Percentiles rank a stretch among this genome's conserved stretches.
Evolutionary conservation across 2,329 filamentous ascomycete genomes (phyloP).

Genomic region (Diaporthe humulicola): DNA sequence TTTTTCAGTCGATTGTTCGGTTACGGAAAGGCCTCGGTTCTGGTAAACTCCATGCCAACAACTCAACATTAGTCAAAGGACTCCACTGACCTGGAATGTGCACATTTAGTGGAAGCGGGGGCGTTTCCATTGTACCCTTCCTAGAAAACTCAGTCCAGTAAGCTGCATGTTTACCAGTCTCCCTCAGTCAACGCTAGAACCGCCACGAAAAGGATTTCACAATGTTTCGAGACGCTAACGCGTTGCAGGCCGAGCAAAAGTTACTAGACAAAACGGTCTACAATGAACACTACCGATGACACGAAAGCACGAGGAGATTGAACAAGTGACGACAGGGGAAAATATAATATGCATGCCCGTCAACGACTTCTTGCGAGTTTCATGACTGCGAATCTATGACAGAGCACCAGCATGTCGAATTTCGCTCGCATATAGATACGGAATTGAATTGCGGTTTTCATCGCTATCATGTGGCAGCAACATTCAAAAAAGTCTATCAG

Average conservation of each 20-base stretch:
- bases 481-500: not conserved
- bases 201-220: not conserved
- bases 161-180: not conserved
- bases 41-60: not conserved
- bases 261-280: constrained; percentile 1
- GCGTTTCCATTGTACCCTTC: constrained; percentile 30
- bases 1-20: constrained; percentile 28
- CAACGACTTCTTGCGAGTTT: not conserved
- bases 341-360: not conserved
- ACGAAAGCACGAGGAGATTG: not conserved
- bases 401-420: not conserved
- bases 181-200: not conserved
- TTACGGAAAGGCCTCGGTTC: constrained; percentile 28
- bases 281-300: constrained; percentile 14
- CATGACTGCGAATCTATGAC: too few relatives aligned
- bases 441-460: too few relatives aligned
- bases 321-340: not conserved
- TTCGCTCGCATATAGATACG: not conserved
- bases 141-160: constrained; percentile 4
- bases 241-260: constrained; percentile 14
- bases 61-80: not conserved
- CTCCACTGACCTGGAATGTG: not conserved
- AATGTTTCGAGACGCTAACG: not conserved
- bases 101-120: constrained; percentile 31
- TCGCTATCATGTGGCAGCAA: not conserved